phyloP scores from a whole-genome alignment of 331 rosid species.

The Ulmus americana region DNA sequence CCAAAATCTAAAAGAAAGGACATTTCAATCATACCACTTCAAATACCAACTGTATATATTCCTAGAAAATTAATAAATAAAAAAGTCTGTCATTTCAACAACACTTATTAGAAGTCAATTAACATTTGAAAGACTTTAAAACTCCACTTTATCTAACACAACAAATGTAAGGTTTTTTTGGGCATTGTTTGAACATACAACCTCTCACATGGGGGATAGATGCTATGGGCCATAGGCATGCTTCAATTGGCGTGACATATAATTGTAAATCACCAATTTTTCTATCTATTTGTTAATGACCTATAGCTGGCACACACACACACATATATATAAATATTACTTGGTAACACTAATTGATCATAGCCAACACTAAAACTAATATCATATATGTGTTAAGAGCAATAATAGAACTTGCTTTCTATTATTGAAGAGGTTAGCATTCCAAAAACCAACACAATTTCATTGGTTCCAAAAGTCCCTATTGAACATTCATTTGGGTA shows the following conservation, averaged over 20 bases:
- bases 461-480: too few relatives aligned
- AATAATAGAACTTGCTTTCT: too few relatives aligned
- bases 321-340: neutral
- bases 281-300: neutral
- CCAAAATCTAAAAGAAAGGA: neutral
- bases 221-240: conserved; percentile 14
- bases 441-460: too few relatives aligned
- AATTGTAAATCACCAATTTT: conserved; percentile 10
- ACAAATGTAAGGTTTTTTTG: neutral
- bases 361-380: too few relatives aligned
- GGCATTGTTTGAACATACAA: conserved; percentile 4
- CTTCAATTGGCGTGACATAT: conserved; percentile 14
- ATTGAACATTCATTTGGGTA: too few relatives aligned
- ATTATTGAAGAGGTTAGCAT: too few relatives aligned
- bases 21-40: conserved; percentile 4
- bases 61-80: neutral
- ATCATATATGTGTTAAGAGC: too few relatives aligned
- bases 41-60: neutral
- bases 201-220: conserved; percentile 21
- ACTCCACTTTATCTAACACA: conserved; percentile 11
- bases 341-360: neutral
- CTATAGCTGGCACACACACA: neutral
- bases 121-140: conserved; percentile 5
- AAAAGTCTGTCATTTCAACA: conserved; percentile 2
- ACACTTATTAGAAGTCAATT: neutral